A percentile compares a stretch with the other conserved stretches of the same genome.
These are phyloP conservation scores for Quercus lobata DNA, from an alignment of 331 rosid genomes.

Conservation along the genomic window DNA sequence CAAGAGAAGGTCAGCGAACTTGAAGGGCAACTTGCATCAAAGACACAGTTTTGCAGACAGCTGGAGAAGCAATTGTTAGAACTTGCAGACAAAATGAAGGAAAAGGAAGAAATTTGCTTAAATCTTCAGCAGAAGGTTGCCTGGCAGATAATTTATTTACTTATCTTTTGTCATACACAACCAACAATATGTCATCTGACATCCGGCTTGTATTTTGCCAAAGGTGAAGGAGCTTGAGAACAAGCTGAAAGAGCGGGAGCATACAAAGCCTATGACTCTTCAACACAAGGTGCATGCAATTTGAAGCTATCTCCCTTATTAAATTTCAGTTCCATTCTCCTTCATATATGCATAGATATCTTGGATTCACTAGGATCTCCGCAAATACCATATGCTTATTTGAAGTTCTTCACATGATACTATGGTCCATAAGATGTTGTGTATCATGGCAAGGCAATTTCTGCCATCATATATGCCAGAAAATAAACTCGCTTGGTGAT, in stretches of 20 bases:
- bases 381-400: neutral
- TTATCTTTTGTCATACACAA: neutral
- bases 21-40: conserved; percentile 62
- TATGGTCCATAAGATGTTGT: neutral
- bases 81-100: conserved; percentile 53
- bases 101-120: conserved; percentile 61
- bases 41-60: conserved; percentile 51
- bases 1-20: conserved; percentile 77
- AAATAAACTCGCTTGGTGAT: neutral
- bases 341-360: neutral
- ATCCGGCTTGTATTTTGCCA: neutral
- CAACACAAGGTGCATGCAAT: conserved; percentile 52
- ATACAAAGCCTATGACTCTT: conserved; percentile 42
- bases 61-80: conserved; percentile 67
- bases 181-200: neutral
- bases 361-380: neutral
- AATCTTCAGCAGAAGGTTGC: conserved; percentile 74
- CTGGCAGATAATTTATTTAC: neutral
- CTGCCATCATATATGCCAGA: neutral
- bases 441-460: neutral
- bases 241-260: conserved; percentile 54
- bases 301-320: neutral
- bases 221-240: conserved; percentile 75
- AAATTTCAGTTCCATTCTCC: neutral
- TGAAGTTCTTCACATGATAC: neutral